Percentiles rank a stretch among this genome's conserved stretches.
phyloP scores from a whole-genome alignment of 257 asterid species.

The Primulina eburnea region DNA sequence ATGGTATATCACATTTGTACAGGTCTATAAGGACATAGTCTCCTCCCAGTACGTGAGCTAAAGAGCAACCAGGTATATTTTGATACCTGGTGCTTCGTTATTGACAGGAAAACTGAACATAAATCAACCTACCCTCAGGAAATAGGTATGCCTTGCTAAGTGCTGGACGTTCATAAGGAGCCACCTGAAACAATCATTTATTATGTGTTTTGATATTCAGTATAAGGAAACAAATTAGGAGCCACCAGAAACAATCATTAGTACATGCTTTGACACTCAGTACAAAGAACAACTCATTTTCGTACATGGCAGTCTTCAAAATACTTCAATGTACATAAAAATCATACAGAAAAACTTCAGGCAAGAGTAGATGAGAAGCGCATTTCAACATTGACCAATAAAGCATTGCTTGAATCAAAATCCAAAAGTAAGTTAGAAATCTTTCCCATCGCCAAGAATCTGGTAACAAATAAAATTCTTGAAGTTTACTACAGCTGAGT shows the following conservation, averaged over 20 bases:
- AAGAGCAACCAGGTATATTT: not conserved
- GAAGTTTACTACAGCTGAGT: not conserved
- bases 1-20: not conserved
- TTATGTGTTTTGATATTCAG: slow-evolving; percentile 10
- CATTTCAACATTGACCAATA: slow-evolving; percentile 3
- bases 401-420: not conserved
- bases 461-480: not conserved
- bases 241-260: not conserved
- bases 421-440: too few relatives aligned
- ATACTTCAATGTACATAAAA: too few relatives aligned
- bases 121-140: slow-evolving; percentile 75
- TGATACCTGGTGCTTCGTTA: slow-evolving; percentile 6
- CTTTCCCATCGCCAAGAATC: slow-evolving; percentile 2
- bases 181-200: slow-evolving; percentile 66
- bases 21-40: not conserved
- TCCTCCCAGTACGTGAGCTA: not conserved
- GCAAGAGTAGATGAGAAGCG: too few relatives aligned
- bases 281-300: too few relatives aligned
- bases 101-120: slow-evolving; percentile 9
- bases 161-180: slow-evolving; percentile 99
- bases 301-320: too few relatives aligned
- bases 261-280: too few relatives aligned
- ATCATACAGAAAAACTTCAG: too few relatives aligned
- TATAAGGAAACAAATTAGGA: not conserved
- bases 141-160: slow-evolving; percentile 92